phyloP scores from a whole-genome alignment of 148 eudicot species.

The Rhododendron kiyosumense region DNA sequence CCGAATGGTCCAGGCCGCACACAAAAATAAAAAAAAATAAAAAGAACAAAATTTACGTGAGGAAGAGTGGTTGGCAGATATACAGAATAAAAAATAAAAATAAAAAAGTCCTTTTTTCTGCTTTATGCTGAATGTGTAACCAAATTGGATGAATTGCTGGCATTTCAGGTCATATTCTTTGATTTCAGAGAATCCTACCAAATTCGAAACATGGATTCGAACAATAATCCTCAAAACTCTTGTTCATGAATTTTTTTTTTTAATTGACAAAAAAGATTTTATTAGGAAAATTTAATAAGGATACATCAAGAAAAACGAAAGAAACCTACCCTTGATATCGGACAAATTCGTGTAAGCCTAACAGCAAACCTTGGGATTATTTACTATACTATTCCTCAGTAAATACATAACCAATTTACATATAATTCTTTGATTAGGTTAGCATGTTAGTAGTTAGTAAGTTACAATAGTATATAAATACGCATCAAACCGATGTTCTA shows the following conservation, averaged over 20 bases:
- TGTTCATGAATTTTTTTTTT: neutral
- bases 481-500: neutral
- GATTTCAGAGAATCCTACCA: neutral
- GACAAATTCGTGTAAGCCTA: neutral
- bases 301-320: no score
- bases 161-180: neutral
- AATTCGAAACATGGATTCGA: neutral
- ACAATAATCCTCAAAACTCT: neutral
- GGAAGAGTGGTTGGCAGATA: constrained; percentile 8
- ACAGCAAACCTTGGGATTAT: neutral
- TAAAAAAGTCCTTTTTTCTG: neutral
- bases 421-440: neutral
- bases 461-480: neutral
- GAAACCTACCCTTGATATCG: no score
- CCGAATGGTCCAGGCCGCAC: constrained; percentile 18
- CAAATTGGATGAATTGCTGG: neutral
- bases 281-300: no score
- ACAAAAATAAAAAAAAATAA: neutral
- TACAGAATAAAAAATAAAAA: no score
- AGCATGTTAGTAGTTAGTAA: neutral
- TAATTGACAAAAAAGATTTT: no score
- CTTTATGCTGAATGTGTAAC: constrained; percentile 1
- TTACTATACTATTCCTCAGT: neutral
- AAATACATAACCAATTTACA: neutral
- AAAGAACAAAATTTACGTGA: no score